Conservation (phyloP, 495 filamentous ascomycete species). For the Paragyromitra xinjiangensis region DNA sequence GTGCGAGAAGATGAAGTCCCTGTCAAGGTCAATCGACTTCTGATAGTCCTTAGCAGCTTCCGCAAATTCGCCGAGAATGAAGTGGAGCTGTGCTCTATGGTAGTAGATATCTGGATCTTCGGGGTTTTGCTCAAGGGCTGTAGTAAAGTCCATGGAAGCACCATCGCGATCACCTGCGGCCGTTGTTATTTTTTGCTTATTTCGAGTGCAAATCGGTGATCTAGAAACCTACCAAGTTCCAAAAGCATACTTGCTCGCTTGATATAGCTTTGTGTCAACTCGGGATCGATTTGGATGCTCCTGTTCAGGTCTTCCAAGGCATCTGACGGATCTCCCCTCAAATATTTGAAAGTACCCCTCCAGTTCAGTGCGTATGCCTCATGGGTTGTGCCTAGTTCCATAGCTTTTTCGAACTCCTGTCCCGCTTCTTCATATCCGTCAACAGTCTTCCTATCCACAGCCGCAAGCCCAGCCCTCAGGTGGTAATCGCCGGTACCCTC, state of each 20-base stretch:
- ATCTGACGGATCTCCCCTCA: constrained; percentile 83
- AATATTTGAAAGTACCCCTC: constrained; percentile 92
- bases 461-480: constrained; percentile 79
- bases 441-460: constrained; percentile 82
- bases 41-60: constrained; percentile 98
- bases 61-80: constrained; percentile 91
- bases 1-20: constrained; percentile 97
- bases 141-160: constrained; percentile 86
- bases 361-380: constrained; percentile 95
- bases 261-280: constrained; percentile 94
- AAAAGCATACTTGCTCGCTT: constrained; percentile 98
- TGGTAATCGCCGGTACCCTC: constrained; percentile 85
- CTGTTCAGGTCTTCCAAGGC: constrained; percentile 86
- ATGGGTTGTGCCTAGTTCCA: constrained; percentile 79
- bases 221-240: constrained; percentile 76
- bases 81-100: constrained; percentile 97
- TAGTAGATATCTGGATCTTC: constrained; percentile 98
- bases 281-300: constrained; percentile 87
- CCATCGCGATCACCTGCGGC: constrained; percentile 79
- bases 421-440: constrained; percentile 90
- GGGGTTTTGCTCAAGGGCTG: constrained; percentile 83
- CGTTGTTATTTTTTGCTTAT: constrained; percentile 18
- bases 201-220: constrained; percentile 12
- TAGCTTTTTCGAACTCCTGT: constrained; percentile 82
- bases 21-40: constrained; percentile 96